phyloP scores from a whole-genome alignment of 2,329 filamentous ascomycete species.

The Beauveria varroae region DNA sequence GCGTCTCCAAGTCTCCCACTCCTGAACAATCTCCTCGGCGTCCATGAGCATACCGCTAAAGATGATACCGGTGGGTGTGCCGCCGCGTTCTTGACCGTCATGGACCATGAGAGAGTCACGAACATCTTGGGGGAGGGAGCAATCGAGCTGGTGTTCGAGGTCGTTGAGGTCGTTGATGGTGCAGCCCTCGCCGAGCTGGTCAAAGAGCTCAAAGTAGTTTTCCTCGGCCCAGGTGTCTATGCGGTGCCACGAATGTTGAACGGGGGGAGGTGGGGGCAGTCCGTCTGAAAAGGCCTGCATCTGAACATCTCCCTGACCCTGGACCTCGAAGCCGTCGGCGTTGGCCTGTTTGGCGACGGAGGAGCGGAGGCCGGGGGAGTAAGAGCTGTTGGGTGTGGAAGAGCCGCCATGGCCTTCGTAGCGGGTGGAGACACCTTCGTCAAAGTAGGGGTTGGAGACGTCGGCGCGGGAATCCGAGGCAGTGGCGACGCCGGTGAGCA shows the following conservation, averaged over 20 bases:
- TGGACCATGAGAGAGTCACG: conserved; percentile 86
- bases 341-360: conserved; percentile 58
- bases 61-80: conserved; percentile 82
- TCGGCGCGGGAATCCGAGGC: conserved; percentile 84
- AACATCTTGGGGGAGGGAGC: conserved; percentile 85
- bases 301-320: conserved; percentile 74
- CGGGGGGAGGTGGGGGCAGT: conserved; percentile 79
- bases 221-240: conserved; percentile 93
- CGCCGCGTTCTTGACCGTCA: conserved; percentile 95
- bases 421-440: conserved; percentile 54
- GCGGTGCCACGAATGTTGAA: conserved; percentile 83
- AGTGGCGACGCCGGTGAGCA: conserved; percentile 81
- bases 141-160: conserved; percentile 90
- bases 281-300: conserved; percentile 96
- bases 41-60: conserved; percentile 94
- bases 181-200: conserved; percentile 87
- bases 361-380: conserved; percentile 87
- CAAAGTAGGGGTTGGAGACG: conserved; percentile 68
- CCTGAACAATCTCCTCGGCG: conserved; percentile 95
- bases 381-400: conserved; percentile 59
- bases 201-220: conserved; percentile 88
- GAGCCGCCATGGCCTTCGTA: conserved; percentile 38
- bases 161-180: conserved; percentile 95
- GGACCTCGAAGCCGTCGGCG: conserved; percentile 60
- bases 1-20: conserved; percentile 93